These are phyloP conservation scores for Dryadomyces quercus-mongolicae DNA, from an alignment of 2,329 filamentous ascomycete genomes.

Conservation along the genomic window DNA sequence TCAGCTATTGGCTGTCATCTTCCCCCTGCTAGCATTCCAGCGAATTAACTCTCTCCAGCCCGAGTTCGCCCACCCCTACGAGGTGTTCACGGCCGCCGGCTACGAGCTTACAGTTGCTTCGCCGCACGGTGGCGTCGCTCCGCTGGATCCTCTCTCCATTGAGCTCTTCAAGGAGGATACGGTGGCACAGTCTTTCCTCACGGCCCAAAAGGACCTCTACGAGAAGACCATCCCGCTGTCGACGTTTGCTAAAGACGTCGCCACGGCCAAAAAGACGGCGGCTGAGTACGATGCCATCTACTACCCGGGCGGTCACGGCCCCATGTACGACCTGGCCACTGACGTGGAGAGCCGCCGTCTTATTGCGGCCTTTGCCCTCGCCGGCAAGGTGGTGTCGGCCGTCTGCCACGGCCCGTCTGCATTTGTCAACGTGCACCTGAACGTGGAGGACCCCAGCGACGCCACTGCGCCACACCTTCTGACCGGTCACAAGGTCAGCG, in stretches of 20 bases:
- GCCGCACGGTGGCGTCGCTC: constrained; percentile 47
- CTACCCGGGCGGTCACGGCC: constrained; percentile 41
- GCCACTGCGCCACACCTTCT: constrained; percentile 40
- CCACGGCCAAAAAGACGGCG: constrained; percentile 14
- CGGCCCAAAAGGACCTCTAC: constrained; percentile 47
- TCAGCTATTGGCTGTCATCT: no score
- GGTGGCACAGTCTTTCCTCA: constrained; percentile 39
- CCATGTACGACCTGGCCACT: constrained; percentile 55
- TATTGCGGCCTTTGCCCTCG: constrained; percentile 48
- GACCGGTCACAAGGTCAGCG: constrained; percentile 44
- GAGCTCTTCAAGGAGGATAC: constrained; percentile 41
- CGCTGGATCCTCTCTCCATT: constrained; percentile 47
- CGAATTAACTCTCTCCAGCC: constrained; percentile 32
- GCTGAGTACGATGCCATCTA: constrained; percentile 12
- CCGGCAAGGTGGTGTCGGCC: constrained; percentile 49
- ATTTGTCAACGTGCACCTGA: constrained; percentile 42
- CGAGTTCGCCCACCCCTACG: constrained; percentile 54
- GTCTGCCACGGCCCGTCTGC: constrained; percentile 60
- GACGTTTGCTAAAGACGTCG: constrained; percentile 35
- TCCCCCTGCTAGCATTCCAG: not conserved
- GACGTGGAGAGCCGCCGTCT: constrained; percentile 45
- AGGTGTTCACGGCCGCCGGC: constrained; percentile 38
- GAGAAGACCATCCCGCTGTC: constrained; percentile 47
- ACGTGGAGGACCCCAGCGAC: not conserved
- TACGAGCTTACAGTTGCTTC: constrained; percentile 46